Evolutionary conservation across 306 rosid genomes (phyloP).

Genomic region (Prunus fruticosa): DNA sequence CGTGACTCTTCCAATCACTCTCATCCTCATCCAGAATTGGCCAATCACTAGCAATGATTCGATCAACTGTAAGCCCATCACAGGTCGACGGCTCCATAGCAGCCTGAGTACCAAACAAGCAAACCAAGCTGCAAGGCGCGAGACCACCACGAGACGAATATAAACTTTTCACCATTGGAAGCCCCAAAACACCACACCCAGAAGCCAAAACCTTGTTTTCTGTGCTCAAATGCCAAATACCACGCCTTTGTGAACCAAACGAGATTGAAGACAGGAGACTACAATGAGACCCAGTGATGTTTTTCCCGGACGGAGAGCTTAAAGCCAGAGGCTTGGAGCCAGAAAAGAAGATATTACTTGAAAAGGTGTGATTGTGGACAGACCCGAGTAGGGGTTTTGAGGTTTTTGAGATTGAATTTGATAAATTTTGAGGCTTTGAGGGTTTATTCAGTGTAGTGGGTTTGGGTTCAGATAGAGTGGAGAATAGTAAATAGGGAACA

Average conservation of each 20-base stretch:
- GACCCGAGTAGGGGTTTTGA: constrained; percentile 18
- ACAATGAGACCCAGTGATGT: not conserved
- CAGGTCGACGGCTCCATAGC: constrained; percentile 57
- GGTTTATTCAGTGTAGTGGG: not conserved
- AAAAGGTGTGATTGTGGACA: not conserved
- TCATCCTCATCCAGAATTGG: constrained; percentile 59
- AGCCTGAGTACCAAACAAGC: constrained; percentile 44
- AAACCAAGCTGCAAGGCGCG: constrained; percentile 20
- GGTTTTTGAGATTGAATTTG: not conserved
- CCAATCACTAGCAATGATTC: constrained; percentile 65
- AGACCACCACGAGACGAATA: constrained; percentile 7
- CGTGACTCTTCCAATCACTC: constrained; percentile 90
- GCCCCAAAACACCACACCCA: not conserved
- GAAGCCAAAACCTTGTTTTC: not conserved
- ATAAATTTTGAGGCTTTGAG: not conserved
- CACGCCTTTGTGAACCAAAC: not conserved
- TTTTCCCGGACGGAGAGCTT: not conserved
- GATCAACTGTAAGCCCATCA: constrained; percentile 73
- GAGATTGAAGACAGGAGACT: not conserved
- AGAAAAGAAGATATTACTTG: not conserved
- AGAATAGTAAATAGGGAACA: not conserved
- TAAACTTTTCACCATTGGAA: constrained; percentile 11
- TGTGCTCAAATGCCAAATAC: not conserved
- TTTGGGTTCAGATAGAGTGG: constrained; percentile 1
- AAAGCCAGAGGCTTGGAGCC: not conserved